Percentiles rank a stretch among this genome's conserved stretches.
phyloP scores from a whole-genome alignment of 2,329 filamentous ascomycete species.

The Zarea fungicola region DNA sequence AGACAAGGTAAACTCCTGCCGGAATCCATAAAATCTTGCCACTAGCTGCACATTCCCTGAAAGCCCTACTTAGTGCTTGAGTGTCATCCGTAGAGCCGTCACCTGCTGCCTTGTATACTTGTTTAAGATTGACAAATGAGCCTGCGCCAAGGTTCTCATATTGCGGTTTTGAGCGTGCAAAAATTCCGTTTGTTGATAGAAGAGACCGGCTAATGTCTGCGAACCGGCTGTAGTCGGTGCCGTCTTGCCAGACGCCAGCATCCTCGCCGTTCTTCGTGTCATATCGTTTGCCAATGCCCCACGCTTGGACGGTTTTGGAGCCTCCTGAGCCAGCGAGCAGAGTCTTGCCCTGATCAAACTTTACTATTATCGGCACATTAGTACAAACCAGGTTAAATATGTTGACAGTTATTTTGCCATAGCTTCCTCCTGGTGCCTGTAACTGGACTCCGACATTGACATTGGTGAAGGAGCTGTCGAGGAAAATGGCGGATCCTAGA shows the following conservation, averaged over 20 bases:
- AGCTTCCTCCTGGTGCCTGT: not conserved
- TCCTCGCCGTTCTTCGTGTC: not conserved
- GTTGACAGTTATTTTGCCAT: not conserved
- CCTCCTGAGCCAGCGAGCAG: conserved; percentile 19
- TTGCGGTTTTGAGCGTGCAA: not conserved
- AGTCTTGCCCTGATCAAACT: not conserved
- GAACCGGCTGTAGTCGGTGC: not conserved
- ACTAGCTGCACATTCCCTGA: not conserved
- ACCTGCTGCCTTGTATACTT: not conserved
- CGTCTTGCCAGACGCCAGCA: not conserved
- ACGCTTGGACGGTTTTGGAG: not conserved
- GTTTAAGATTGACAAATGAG: not conserved
- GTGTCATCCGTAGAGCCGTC: not conserved
- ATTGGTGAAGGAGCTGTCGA: not conserved
- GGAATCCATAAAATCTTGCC: conserved; percentile 27
- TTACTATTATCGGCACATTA: not conserved
- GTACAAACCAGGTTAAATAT: not conserved
- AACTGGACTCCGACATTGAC: not conserved
- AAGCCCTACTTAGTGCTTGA: not conserved
- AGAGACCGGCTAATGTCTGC: not conserved
- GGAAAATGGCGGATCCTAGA: not conserved
- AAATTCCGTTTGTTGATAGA: too few species aligned
- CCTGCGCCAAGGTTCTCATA: not conserved
- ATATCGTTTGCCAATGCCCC: not conserved
- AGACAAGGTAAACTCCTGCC: conserved; percentile 41